Evolutionary conservation across 2,329 filamentous ascomycete species (phyloP).

Genomic region (Hypoxylon sp.): DNA sequence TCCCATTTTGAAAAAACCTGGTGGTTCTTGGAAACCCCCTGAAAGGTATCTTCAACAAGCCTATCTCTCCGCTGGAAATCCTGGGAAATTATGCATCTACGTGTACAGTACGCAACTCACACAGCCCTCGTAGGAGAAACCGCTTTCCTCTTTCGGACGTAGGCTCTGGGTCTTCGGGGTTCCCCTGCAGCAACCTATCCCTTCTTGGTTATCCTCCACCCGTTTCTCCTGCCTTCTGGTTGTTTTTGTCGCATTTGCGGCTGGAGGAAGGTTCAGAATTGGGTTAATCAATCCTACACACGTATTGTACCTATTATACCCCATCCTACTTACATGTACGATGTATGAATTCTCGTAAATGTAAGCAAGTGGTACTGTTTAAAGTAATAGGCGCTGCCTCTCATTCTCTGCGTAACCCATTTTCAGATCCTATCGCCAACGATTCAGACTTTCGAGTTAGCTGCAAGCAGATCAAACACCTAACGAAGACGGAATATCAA

Average conservation of each 20-base stretch:
- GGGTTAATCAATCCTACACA: slow-evolving; percentile 32
- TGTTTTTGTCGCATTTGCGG: slow-evolving; percentile 40
- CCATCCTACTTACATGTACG: not conserved
- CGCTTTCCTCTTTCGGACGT: slow-evolving; percentile 46
- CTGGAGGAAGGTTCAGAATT: slow-evolving; percentile 31
- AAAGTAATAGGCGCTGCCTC: slow-evolving; percentile 5
- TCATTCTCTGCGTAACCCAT: not conserved
- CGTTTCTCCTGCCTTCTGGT: slow-evolving; percentile 27
- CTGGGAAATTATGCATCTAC: slow-evolving; percentile 48
- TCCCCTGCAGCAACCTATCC: slow-evolving; percentile 41
- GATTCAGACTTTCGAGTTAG: slow-evolving; percentile 2
- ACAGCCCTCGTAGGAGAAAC: slow-evolving; percentile 20
- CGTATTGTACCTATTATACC: slow-evolving; percentile 1
- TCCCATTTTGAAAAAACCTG: slow-evolving; percentile 22
- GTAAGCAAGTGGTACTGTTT: not conserved
- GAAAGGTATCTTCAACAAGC: slow-evolving; percentile 35
- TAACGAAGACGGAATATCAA: slow-evolving; percentile 19
- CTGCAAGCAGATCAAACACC: slow-evolving; percentile 7
- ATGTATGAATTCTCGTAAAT: slow-evolving; percentile 8
- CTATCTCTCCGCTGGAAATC: slow-evolving; percentile 32
- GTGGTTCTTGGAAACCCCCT: slow-evolving; percentile 36
- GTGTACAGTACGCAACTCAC: slow-evolving; percentile 28
- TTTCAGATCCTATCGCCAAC: not conserved
- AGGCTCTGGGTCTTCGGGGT: slow-evolving; percentile 36
- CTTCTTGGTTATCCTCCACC: slow-evolving; percentile 37